These are phyloP conservation scores for Pseudogymnoascus sp. DNA, from an alignment of 2,329 filamentous ascomycete species.

Conservation along the genomic window DNA sequence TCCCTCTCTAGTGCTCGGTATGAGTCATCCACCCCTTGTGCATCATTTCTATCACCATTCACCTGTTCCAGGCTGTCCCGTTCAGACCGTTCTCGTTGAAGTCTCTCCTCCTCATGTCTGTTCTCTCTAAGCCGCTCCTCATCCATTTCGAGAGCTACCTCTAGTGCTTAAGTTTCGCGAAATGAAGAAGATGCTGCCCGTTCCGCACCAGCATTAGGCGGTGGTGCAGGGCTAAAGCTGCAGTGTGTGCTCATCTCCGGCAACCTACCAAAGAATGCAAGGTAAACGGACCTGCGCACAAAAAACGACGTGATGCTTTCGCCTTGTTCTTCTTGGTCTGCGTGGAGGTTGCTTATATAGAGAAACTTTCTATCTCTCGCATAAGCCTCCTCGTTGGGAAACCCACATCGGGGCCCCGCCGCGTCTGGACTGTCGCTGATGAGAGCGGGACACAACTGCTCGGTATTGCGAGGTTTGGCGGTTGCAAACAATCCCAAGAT, in stretches of 20 bases:
- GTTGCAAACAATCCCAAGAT: not conserved
- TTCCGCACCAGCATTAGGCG: not conserved
- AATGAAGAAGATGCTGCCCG: not conserved
- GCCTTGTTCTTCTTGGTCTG: constrained; percentile 8
- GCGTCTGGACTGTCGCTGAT: not conserved
- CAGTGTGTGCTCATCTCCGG: not conserved
- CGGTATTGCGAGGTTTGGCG: not conserved
- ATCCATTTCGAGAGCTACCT: not conserved
- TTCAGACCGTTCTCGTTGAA: not conserved
- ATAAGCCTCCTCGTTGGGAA: not conserved
- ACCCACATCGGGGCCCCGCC: not conserved
- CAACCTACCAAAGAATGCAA: constrained; percentile 16
- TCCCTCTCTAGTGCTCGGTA: not conserved
- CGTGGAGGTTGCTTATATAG: constrained; percentile 12
- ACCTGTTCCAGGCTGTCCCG: not conserved
- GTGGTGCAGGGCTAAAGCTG: not conserved
- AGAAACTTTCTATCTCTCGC: not conserved
- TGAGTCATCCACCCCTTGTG: not conserved
- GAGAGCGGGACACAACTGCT: not conserved
- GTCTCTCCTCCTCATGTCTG: not conserved
- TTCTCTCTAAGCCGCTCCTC: not conserved
- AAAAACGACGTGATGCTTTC: constrained; percentile 17
- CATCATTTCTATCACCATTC: not conserved
- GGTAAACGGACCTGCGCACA: constrained; percentile 14
- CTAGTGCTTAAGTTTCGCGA: not conserved